Evolutionary conservation across 768 basidiomycete species (phyloP).

Genomic region (Suillus subalutaceus): DNA sequence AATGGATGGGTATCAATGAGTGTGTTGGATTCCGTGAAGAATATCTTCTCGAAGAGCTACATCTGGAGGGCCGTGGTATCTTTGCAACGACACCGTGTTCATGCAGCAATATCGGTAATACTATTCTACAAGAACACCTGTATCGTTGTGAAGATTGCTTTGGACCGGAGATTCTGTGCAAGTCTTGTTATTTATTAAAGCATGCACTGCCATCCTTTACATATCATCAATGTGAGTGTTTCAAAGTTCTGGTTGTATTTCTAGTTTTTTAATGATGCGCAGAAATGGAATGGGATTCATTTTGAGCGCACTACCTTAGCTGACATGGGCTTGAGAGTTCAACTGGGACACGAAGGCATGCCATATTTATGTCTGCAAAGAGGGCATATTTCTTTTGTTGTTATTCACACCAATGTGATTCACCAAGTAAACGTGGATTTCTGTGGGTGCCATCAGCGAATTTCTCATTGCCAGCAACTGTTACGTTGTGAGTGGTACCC

Average conservation of each 20-base stretch:
- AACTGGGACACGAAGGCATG: constrained; percentile 22
- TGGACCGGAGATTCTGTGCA: constrained; percentile 10
- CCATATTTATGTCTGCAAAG: not conserved
- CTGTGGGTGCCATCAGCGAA: constrained; percentile 31
- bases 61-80: too few relatives aligned
- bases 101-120: too few relatives aligned
- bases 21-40: not conserved
- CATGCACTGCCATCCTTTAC: constrained; percentile 20
- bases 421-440: constrained; percentile 35
- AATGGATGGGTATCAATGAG: not conserved
- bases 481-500: constrained; percentile 18
- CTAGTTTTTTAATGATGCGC: not conserved
- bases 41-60: too few relatives aligned
- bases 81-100: too few relatives aligned
- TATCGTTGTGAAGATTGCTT: constrained; percentile 16
- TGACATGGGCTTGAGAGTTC: too few relatives aligned
- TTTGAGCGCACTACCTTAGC: too few relatives aligned
- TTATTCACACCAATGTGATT: constrained; percentile 35
- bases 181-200: constrained; percentile 1
- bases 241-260: too few relatives aligned
- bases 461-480: constrained; percentile 30
- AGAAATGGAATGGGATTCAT: constrained; percentile 28
- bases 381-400: constrained; percentile 28
- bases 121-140: too few relatives aligned
- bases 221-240: constrained; percentile 16